Percentiles rank a stretch among this genome's conserved stretches.
phyloP scores from a whole-genome alignment of 352 stramenopile species.

The Phytopythium chamaehyphon region DNA sequence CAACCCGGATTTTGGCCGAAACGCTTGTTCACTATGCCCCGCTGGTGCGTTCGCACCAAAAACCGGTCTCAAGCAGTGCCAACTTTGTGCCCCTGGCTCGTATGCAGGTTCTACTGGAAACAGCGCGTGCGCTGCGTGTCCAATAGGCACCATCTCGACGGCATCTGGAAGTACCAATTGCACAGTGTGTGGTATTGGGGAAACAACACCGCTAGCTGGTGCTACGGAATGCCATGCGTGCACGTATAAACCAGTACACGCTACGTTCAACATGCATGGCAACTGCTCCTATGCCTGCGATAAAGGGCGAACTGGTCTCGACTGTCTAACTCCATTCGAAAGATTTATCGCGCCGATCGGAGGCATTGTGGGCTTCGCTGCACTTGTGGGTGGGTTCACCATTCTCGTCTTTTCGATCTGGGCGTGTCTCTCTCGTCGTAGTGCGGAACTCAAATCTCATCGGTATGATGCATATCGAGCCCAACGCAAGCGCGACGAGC shows the following conservation, averaged over 20 bases:
- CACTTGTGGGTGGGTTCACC: constrained; percentile 59
- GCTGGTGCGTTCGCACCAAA: constrained; percentile 45
- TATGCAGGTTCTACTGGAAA: constrained; percentile 45
- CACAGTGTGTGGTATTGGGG: constrained; percentile 66
- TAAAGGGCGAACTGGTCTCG: constrained; percentile 69
- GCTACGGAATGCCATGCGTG: constrained; percentile 46
- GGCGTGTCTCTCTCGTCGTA: constrained; percentile 68
- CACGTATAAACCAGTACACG: constrained; percentile 58
- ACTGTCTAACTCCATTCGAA: constrained; percentile 84
- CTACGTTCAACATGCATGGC: constrained; percentile 69
- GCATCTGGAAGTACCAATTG: constrained; percentile 49
- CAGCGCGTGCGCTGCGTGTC: constrained; percentile 45
- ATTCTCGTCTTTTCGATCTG: constrained; percentile 55
- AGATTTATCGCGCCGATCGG: constrained; percentile 77
- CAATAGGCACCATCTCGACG: constrained; percentile 54
- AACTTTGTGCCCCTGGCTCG: constrained; percentile 49
- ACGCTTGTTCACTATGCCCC: constrained; percentile 53
- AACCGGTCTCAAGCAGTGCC: constrained; percentile 47
- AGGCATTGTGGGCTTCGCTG: constrained; percentile 65
- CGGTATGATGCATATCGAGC: constrained; percentile 74
- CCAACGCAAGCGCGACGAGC: constrained; percentile 64
- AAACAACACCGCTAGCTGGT: constrained; percentile 57
- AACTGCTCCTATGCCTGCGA: constrained; percentile 82
- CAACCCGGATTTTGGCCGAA: constrained; percentile 68
- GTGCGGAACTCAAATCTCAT: constrained; percentile 31